These are phyloP conservation scores for Polymyxa betae DNA, from an alignment of 208 protist genomes.

Conservation along the genomic window DNA sequence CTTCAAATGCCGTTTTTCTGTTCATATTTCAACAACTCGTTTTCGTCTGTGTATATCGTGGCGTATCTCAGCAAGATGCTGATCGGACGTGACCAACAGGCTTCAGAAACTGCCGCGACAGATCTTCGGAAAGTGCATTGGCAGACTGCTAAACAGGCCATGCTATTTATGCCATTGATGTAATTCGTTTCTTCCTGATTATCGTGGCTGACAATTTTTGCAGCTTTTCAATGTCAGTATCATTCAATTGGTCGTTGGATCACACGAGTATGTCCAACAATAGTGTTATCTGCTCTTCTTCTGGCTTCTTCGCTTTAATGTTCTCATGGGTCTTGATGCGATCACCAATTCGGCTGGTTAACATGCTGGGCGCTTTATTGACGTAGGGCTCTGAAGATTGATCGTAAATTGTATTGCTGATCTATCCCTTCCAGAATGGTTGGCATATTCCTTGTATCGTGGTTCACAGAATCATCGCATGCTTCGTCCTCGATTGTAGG, in stretches of 20 bases:
- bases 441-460: not conserved
- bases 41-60: not conserved
- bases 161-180: not conserved
- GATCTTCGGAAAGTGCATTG: not conserved
- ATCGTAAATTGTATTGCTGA: not conserved
- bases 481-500: not conserved
- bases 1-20: not conserved
- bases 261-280: constrained; percentile 1
- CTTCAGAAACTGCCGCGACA: not conserved
- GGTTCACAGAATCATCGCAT: not conserved
- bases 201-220: not conserved
- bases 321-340: constrained; percentile 2
- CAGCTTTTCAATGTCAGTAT: constrained; percentile 1
- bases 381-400: not conserved
- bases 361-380: constrained; percentile 15
- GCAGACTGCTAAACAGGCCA: not conserved
- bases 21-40: constrained; percentile 43
- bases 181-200: not conserved
- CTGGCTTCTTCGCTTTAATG: not conserved
- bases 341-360: not conserved
- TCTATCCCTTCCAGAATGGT: not conserved
- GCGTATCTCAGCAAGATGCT: not conserved
- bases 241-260: constrained; percentile 48
- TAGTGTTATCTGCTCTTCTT: not conserved
- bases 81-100: not conserved